Conservation (phyloP, 225 moss, liverwort and hornwort genomes). For the Marchantia paleacea region DNA sequence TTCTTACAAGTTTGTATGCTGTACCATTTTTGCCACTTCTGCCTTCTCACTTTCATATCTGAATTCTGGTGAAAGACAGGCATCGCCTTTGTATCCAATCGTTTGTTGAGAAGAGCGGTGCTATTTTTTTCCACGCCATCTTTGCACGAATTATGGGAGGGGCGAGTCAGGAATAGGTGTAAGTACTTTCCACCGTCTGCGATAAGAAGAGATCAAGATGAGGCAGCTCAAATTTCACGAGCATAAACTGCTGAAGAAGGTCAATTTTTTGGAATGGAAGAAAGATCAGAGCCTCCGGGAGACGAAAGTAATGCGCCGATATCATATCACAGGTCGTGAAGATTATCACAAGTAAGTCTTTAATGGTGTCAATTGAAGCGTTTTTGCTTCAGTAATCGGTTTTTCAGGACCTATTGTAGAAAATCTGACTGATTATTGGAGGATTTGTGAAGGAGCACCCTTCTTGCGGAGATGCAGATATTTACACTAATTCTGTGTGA, state of each 20-base stretch:
- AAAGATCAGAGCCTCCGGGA: slow-evolving; percentile 74
- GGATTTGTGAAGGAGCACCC: not conserved
- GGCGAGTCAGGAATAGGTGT: no score
- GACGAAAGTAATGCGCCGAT: slow-evolving; percentile 82
- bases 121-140: no score
- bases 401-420: not conserved
- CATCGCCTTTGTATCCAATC: no score
- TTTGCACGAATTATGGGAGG: no score
- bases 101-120: no score
- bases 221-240: slow-evolving; percentile 97
- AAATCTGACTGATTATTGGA: not conserved
- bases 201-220: slow-evolving; percentile 45
- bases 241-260: slow-evolving; percentile 94
- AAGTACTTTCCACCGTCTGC: not conserved
- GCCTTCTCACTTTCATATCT: no score
- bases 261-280: slow-evolving; percentile 99
- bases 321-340: slow-evolving; percentile 86
- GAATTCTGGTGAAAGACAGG: no score
- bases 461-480: no score
- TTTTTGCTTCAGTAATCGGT: not conserved
- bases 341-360: slow-evolving; percentile 67
- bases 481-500: no score
- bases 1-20: no score
- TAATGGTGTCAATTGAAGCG: not conserved
- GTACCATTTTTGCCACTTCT: no score